These are phyloP conservation scores for Clonostachys sp. DNA, from an alignment of 2,329 filamentous ascomycete species.

Conservation along the genomic window DNA sequence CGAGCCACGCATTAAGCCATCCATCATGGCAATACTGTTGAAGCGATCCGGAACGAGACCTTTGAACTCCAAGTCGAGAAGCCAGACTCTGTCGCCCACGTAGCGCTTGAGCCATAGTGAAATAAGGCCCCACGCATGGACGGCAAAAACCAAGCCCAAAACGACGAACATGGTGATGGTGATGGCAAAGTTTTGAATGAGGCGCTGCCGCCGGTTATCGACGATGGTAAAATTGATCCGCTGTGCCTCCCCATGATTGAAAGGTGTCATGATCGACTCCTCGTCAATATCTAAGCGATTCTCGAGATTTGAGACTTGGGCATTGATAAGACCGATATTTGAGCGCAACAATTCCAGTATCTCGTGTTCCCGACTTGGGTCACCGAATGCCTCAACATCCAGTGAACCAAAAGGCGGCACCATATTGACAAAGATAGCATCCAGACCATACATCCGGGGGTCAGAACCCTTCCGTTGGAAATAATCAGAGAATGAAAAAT, in stretches of 20 bases:
- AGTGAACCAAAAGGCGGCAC: neutral
- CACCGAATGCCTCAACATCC: neutral
- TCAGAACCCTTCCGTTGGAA: neutral
- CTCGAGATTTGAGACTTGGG: neutral
- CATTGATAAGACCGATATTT: neutral
- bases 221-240: neutral
- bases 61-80: neutral
- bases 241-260: neutral
- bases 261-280: neutral
- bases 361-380: neutral
- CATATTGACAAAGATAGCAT: neutral
- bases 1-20: neutral
- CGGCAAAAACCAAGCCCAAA: neutral
- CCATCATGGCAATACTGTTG: neutral
- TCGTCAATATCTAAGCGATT: neutral
- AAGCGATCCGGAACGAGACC: neutral
- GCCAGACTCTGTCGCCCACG: neutral
- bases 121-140: neutral
- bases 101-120: neutral
- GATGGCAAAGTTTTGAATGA: neutral
- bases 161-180: neutral
- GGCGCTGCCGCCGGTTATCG: neutral
- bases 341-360: neutral
- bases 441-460: too few relatives aligned
- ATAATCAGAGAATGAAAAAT: neutral